Conservation (phyloP, 129 eudicot genomes). For the Dittrichia graveolens region DNA sequence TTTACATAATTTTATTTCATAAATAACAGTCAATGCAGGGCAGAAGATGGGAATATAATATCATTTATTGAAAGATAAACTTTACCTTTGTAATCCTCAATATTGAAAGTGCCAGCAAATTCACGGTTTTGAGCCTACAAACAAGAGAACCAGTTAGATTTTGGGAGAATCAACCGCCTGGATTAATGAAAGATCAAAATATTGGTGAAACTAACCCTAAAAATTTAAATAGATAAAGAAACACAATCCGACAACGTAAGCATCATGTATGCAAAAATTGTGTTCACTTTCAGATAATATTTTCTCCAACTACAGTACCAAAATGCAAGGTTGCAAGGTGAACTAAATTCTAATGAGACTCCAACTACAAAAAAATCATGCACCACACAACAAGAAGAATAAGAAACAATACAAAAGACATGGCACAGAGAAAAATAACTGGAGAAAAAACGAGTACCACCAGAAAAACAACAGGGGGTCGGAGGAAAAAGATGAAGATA, state of each 20-base stretch:
- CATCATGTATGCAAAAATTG: too few species aligned
- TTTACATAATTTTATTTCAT: too few species aligned
- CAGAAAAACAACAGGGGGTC: not conserved
- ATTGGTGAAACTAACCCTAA: not conserved
- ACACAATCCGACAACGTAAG: not conserved
- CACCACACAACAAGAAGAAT: too few species aligned
- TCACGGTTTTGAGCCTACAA: conserved; percentile 80
- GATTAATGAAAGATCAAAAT: conserved; percentile 5
- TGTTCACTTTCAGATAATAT: too few species aligned
- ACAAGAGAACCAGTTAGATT: conserved; percentile 24
- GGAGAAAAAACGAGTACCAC: too few species aligned
- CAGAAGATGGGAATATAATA: not conserved
- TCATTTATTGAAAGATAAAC: not conserved
- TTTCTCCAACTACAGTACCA: too few species aligned
- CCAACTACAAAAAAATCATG: too few species aligned
- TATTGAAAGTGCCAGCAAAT: conserved; percentile 76
- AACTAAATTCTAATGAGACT: too few species aligned
- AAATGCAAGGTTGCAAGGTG: too few species aligned
- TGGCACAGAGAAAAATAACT: too few species aligned
- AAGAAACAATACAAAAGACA: too few species aligned
- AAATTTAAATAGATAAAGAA: too few species aligned
- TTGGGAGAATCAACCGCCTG: not conserved
- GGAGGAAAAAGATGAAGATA: not conserved
- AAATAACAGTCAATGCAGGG: not conserved
- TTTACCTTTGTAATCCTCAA: conserved; percentile 90